Conservation (phyloP, 108 stramenopile species). For the Seminavis robusta region DNA sequence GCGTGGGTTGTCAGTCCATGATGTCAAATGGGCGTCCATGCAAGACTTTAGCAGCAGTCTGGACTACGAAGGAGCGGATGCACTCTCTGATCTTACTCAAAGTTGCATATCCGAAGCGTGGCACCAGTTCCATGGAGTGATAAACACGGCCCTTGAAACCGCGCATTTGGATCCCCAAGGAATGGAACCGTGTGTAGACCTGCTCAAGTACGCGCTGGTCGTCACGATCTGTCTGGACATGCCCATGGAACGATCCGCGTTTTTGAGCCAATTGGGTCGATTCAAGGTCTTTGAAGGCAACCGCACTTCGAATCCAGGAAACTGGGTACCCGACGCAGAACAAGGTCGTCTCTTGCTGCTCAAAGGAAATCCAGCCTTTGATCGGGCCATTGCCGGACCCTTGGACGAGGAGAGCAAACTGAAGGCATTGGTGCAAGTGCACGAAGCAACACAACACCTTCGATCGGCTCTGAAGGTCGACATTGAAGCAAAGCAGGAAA, state of each 20-base stretch:
- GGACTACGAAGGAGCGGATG: slow-evolving; percentile 6
- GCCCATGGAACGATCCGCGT: slow-evolving; percentile 65
- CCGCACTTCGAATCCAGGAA: too few species aligned
- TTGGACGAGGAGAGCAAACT: slow-evolving; percentile 12
- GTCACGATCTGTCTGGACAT: slow-evolving; percentile 81
- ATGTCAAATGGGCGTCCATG: slow-evolving; percentile 44
- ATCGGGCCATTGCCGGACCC: slow-evolving; percentile 2
- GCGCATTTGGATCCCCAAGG: slow-evolving; percentile 71
- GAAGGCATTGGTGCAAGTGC: slow-evolving; percentile 49
- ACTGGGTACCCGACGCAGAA: slow-evolving; percentile 28
- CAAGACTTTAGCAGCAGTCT: slow-evolving; percentile 28
- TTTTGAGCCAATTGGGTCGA: slow-evolving; percentile 65
- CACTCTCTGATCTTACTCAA: slow-evolving; percentile 40
- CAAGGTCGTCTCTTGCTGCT: slow-evolving; percentile 5
- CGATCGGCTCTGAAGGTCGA: slow-evolving; percentile 44
- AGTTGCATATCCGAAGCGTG: slow-evolving; percentile 53
- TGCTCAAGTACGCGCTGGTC: slow-evolving; percentile 75
- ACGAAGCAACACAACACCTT: slow-evolving; percentile 58
- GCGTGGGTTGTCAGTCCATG: slow-evolving; percentile 59
- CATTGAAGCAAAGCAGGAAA: slow-evolving; percentile 35
- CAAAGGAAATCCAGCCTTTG: not conserved
- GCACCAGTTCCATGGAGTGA: slow-evolving; percentile 75
- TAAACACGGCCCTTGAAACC: slow-evolving; percentile 61
- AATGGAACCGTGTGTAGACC: slow-evolving; percentile 60
- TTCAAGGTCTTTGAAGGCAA: slow-evolving; percentile 59